Percentiles rank a stretch among this genome's conserved stretches.
These are phyloP conservation scores for Bimuria novae-zelandiae DNA, from an alignment of 2,329 filamentous ascomycete genomes.

Conservation along the genomic window DNA sequence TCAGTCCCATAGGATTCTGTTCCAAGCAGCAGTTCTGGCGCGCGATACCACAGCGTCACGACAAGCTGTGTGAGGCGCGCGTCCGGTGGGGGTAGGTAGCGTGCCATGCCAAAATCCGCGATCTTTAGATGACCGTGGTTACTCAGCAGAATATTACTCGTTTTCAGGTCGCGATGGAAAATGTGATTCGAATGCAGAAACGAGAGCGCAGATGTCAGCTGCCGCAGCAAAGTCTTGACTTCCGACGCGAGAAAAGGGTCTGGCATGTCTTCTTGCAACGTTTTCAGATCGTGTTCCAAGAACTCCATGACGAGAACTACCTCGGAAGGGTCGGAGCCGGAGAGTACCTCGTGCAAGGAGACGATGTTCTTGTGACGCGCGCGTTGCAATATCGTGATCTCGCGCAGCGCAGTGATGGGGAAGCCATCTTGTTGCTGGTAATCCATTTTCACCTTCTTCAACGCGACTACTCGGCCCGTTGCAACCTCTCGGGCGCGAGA, in stretches of 20 bases:
- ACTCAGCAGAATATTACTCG: slow-evolving; percentile 74
- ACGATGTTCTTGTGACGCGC: slow-evolving; percentile 85
- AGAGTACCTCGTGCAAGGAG: slow-evolving; percentile 78
- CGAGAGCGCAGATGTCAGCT: slow-evolving; percentile 77
- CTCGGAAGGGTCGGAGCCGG: slow-evolving; percentile 68
- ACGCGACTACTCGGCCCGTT: slow-evolving; percentile 80
- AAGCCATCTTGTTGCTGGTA: slow-evolving; percentile 72
- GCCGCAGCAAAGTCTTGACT: slow-evolving; percentile 84
- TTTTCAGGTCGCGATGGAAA: slow-evolving; percentile 56
- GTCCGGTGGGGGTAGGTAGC: slow-evolving; percentile 72
- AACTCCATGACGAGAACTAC: slow-evolving; percentile 97
- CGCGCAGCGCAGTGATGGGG: slow-evolving; percentile 87
- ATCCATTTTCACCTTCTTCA: slow-evolving; percentile 94
- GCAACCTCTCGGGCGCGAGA: slow-evolving; percentile 76
- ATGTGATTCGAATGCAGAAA: slow-evolving; percentile 92
- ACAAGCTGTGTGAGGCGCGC: slow-evolving; percentile 88
- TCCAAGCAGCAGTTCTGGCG: slow-evolving; percentile 87
- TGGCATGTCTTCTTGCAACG: slow-evolving; percentile 88
- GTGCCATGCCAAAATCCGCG: slow-evolving; percentile 97
- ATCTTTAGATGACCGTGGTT: slow-evolving; percentile 95
- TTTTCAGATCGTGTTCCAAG: slow-evolving; percentile 94
- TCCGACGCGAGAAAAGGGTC: slow-evolving; percentile 93
- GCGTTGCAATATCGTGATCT: slow-evolving; percentile 88
- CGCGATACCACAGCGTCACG: slow-evolving; percentile 95
- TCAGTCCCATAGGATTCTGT: slow-evolving; percentile 73